A percentile compares a stretch with the other conserved stretches of the same genome.
These are phyloP conservation scores for Mytilinidion resinicola DNA, from an alignment of 495 filamentous ascomycete species.

Conservation along the genomic window DNA sequence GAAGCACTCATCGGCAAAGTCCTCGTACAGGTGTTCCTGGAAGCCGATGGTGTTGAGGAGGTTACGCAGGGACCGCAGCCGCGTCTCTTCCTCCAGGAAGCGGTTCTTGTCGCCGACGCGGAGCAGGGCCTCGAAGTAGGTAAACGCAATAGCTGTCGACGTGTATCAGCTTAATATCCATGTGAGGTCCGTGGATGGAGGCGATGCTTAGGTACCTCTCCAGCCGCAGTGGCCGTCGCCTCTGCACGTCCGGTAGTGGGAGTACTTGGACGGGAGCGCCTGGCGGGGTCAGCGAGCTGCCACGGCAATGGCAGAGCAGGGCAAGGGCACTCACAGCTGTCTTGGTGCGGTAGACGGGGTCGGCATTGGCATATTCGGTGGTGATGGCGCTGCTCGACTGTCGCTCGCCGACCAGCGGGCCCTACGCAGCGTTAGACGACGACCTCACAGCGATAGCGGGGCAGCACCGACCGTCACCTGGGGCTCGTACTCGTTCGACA, in stretches of 20 bases:
- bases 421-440: slow-evolving; percentile 45
- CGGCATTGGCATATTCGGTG: slow-evolving; percentile 84
- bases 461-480: slow-evolving; percentile 34
- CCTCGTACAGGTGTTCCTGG: slow-evolving; percentile 62
- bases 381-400: slow-evolving; percentile 72
- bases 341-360: slow-evolving; percentile 77
- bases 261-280: slow-evolving; percentile 77
- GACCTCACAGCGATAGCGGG: neutral
- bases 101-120: slow-evolving; percentile 55
- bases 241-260: slow-evolving; percentile 77
- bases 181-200: neutral
- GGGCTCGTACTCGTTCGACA: slow-evolving; percentile 40
- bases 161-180: neutral
- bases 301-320: neutral
- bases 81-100: slow-evolving; percentile 60
- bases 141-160: slow-evolving; percentile 81
- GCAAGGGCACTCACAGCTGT: slow-evolving; percentile 59
- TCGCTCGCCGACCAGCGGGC: slow-evolving; percentile 72
- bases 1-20: slow-evolving; percentile 72
- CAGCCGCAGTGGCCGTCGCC: slow-evolving; percentile 97
- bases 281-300: slow-evolving; percentile 31
- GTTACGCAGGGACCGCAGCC: slow-evolving; percentile 64
- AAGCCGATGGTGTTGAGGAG: slow-evolving; percentile 67
- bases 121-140: slow-evolving; percentile 82
- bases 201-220: slow-evolving; percentile 60